Conservation (phyloP, 495 filamentous ascomycete species). For the Aspergillus steynii region DNA sequence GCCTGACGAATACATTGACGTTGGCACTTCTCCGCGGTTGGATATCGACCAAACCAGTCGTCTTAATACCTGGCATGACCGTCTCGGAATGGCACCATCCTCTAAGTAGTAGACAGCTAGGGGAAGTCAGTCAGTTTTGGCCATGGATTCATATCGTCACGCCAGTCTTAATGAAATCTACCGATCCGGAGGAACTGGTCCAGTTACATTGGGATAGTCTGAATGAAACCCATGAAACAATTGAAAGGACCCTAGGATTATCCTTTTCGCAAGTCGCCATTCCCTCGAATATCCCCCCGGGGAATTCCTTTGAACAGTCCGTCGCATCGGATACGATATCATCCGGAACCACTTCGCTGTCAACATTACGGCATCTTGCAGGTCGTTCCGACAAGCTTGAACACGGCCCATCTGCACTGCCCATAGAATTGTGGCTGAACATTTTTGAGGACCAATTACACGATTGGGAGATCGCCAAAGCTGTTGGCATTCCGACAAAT, state of each 20-base stretch:
- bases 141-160: constrained; percentile 73
- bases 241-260: constrained; percentile 54
- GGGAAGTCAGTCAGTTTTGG: constrained; percentile 77
- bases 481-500: constrained; percentile 75
- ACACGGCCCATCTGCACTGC: constrained; percentile 47
- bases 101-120: constrained; percentile 77
- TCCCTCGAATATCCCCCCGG: constrained; percentile 27
- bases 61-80: constrained; percentile 82
- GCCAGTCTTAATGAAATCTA: constrained; percentile 74
- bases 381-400: constrained; percentile 25
- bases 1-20: constrained; percentile 71
- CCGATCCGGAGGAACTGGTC: constrained; percentile 47
- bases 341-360: constrained; percentile 61
- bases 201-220: constrained; percentile 67
- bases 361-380: constrained; percentile 47
- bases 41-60: constrained; percentile 79
- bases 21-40: constrained; percentile 76
- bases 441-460: constrained; percentile 75
- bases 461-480: constrained; percentile 87
- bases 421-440: constrained; percentile 84
- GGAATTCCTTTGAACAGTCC: constrained; percentile 19
- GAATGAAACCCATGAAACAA: constrained; percentile 61
- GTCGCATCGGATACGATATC: constrained; percentile 35
- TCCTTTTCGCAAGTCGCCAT: constrained; percentile 16
- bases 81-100: constrained; percentile 82